phyloP scores from a whole-genome alignment of 2,329 filamentous ascomycete genomes.

The Talaromyces sp. region DNA sequence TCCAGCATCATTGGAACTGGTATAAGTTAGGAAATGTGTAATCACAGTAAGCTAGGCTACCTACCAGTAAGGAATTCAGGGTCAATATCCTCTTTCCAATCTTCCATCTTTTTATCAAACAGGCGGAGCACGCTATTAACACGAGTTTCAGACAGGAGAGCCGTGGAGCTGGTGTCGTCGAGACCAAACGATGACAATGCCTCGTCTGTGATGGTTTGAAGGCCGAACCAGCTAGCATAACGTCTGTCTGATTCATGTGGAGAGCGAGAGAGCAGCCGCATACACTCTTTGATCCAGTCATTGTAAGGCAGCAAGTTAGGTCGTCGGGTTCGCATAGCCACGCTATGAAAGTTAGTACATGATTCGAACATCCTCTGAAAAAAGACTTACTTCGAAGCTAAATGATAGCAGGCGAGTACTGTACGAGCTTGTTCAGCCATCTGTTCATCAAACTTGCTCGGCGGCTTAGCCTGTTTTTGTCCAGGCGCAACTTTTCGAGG shows the following conservation, averaged over 20 bases:
- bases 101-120: conserved; percentile 36
- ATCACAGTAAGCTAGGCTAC: too few species aligned
- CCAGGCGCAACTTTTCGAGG: conserved; percentile 21
- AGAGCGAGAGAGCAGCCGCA: conserved; percentile 30
- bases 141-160: conserved; percentile 32
- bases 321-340: conserved; percentile 37
- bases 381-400: conserved; percentile 29
- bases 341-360: conserved; percentile 22
- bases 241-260: conserved; percentile 31
- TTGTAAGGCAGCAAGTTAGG: conserved; percentile 36
- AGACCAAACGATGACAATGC: conserved; percentile 36
- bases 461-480: conserved; percentile 17
- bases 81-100: conserved; percentile 31
- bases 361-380: conserved; percentile 9
- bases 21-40: not conserved
- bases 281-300: conserved; percentile 36
- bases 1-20: conserved; percentile 31
- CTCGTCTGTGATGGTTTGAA: conserved; percentile 35
- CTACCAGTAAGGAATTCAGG: conserved; percentile 31
- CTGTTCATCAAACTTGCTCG: conserved; percentile 26
- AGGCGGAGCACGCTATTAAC: conserved; percentile 34
- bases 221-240: conserved; percentile 34
- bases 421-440: conserved; percentile 35
- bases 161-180: conserved; percentile 34
- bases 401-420: conserved; percentile 34